phyloP scores from a whole-genome alignment of 805 yeast species.

The Monosporozyma servazzii region DNA sequence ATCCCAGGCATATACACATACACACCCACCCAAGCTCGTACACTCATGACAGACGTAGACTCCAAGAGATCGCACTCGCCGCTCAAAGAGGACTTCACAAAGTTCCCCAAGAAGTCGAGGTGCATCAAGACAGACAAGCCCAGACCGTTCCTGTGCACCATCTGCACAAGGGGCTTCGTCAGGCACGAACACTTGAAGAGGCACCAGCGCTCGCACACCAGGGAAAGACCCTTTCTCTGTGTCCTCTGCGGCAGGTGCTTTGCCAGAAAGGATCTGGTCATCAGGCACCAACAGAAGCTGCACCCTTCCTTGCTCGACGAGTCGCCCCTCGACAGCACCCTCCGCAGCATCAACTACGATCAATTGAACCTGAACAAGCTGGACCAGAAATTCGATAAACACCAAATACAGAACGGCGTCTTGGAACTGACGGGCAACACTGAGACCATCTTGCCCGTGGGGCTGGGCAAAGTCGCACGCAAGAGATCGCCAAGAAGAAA shows the following conservation, averaged over 20 bases:
- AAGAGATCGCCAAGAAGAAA: neutral
- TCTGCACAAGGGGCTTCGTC: slow-evolving; percentile 93
- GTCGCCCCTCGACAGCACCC: no score
- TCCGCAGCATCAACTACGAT: slow-evolving; percentile 19
- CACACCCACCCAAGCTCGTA: neutral
- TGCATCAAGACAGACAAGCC: slow-evolving; percentile 87
- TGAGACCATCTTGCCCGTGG: slow-evolving; percentile 32
- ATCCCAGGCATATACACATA: neutral
- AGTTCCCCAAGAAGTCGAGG: slow-evolving; percentile 80
- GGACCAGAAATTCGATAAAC: neutral
- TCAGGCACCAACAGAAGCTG: slow-evolving; percentile 90
- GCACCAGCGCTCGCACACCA: slow-evolving; percentile 89
- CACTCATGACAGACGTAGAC: neutral
- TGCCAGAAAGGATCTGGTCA: slow-evolving; percentile 79
- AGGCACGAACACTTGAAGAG: slow-evolving; percentile 88
- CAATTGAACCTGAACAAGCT: slow-evolving; percentile 3
- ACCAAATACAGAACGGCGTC: slow-evolving; percentile 12
- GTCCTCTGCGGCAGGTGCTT: slow-evolving; percentile 94
- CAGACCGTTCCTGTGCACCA: slow-evolving; percentile 81
- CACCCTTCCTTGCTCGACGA: slow-evolving; percentile 37
- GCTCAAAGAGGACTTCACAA: slow-evolving; percentile 21
- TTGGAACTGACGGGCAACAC: slow-evolving; percentile 33
- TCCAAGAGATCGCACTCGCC: neutral
- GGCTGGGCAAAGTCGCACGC: slow-evolving; percentile 6
- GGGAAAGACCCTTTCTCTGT: slow-evolving; percentile 93